Base-by-base conservation (phyloP, 257 asterid species). In the Solanum clarkiae region DNA sequence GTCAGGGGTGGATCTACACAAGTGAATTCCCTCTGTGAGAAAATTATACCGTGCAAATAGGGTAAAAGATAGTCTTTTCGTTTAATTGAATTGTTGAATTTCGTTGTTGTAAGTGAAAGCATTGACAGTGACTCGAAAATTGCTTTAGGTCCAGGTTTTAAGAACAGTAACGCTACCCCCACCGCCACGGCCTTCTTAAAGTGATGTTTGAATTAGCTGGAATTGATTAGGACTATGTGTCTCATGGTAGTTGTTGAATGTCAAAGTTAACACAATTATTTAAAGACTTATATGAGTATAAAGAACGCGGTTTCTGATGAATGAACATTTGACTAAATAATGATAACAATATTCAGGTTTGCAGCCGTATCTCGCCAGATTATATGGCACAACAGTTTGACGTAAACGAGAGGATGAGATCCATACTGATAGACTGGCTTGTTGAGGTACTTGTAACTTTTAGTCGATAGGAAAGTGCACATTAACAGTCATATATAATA, bases 371-470 rank as follows among this genome's bases (percentile, higher is more conserved):
- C 86, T 88, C 94, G 55, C 97, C 98, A 7, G 92, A 84, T 16
- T 96, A 96, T 83, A 95, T 96, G 94, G 87, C 65, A n/a, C 93
- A 94, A 10, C 99, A 96, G 71, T 87, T 86, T 45, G 99, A 95
- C 90, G 90, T 96, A 79, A 96, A 95, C 70, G 98, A 94, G 81
- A 91, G 89, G 86, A 96, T 95, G 99, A 91, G 99, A 84, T 90
- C 98, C 60, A 94, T 96, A 86, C 95, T 96, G 63, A 88, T 96
- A 69, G 98, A 96, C 87, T 96, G 99, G 99, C 98, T 96, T 42
- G 87, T 94, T 45, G 98, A 96, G 98, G 98, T 93, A 84, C 71
- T 68, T 16, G 1, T 18, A 70, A 63, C 20, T 45, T 49, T 56
- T 54, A 75, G 12, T 49, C 63, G 54, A 79, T 7, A n/a, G 9